phyloP scores from a whole-genome alignment of 2,329 filamentous ascomycete species.

The Aureobasidium sp. region DNA sequence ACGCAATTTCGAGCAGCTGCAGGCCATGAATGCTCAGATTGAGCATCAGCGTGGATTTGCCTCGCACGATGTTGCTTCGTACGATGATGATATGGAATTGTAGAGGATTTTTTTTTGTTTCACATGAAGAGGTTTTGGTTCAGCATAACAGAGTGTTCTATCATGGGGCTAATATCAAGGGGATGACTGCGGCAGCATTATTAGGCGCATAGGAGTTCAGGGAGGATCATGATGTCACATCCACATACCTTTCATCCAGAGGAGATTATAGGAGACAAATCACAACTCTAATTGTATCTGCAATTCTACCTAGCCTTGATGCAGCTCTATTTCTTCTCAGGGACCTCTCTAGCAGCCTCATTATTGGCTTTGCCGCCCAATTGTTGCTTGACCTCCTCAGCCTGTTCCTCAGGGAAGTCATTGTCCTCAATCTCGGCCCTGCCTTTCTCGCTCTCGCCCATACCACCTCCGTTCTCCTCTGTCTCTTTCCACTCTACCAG shows the following conservation, averaged over 20 bases:
- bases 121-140: neutral
- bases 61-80: neutral
- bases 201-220: neutral
- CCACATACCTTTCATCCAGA: neutral
- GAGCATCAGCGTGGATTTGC: neutral
- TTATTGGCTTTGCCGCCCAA: slow-evolving; percentile 13
- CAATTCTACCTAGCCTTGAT: neutral
- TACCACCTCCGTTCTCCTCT: slow-evolving; percentile 39
- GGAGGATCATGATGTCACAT: neutral
- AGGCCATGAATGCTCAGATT: slow-evolving; percentile 31
- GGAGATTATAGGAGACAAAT: neutral
- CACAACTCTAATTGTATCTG: neutral
- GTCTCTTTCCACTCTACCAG: slow-evolving; percentile 47
- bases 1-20: slow-evolving; percentile 45
- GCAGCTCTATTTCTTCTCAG: slow-evolving; percentile 5
- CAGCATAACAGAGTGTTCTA: neutral
- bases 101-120: neutral
- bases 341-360: slow-evolving; percentile 18
- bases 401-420: slow-evolving; percentile 23
- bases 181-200: neutral
- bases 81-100: slow-evolving; percentile 12
- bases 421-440: slow-evolving; percentile 17
- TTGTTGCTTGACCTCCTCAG: slow-evolving; percentile 16
- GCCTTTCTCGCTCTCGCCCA: slow-evolving; percentile 43
- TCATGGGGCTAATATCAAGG: neutral